Conservation (phyloP, 2,329 filamentous ascomycete genomes). For the Alternaria hordeiaustralica region DNA sequence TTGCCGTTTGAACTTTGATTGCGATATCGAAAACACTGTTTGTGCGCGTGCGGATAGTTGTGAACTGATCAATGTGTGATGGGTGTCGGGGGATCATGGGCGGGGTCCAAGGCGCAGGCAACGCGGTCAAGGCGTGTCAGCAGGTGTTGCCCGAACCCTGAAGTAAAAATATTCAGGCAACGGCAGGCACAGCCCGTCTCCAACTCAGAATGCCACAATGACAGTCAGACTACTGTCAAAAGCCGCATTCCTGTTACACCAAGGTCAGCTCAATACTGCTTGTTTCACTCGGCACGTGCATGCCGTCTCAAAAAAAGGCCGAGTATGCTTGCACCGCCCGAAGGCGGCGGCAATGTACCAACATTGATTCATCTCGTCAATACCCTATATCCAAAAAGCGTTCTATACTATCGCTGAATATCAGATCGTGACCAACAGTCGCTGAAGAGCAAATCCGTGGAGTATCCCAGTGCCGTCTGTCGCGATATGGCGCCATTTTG, state of each 20-base stretch:
- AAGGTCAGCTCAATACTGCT: not conserved
- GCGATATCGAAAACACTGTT: not conserved
- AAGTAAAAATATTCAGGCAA: not conserved
- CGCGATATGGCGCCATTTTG: constrained; percentile 28
- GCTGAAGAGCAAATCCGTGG: constrained; percentile 3
- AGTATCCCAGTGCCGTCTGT: constrained; percentile 6
- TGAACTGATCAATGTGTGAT: not conserved
- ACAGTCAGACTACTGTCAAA: not conserved
- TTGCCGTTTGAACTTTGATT: not conserved
- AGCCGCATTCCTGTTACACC: not conserved
- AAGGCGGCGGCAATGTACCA: not conserved
- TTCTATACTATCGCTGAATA: constrained; percentile 7
- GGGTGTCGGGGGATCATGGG: not conserved
- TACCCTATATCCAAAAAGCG: not conserved
- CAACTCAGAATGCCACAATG: not conserved
- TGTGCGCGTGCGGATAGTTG: not conserved
- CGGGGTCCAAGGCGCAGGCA: not conserved
- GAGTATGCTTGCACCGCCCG: not conserved
- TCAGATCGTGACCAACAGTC: not conserved
- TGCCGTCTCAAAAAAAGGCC: not conserved
- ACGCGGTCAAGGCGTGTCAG: not conserved
- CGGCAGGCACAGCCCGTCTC: not conserved
- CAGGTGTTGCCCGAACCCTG: not conserved
- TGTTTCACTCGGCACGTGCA: not conserved
- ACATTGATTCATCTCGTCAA: not conserved